phyloP scores from a whole-genome alignment of 345 rosid species.

The Zanthoxylum bungeanum region DNA sequence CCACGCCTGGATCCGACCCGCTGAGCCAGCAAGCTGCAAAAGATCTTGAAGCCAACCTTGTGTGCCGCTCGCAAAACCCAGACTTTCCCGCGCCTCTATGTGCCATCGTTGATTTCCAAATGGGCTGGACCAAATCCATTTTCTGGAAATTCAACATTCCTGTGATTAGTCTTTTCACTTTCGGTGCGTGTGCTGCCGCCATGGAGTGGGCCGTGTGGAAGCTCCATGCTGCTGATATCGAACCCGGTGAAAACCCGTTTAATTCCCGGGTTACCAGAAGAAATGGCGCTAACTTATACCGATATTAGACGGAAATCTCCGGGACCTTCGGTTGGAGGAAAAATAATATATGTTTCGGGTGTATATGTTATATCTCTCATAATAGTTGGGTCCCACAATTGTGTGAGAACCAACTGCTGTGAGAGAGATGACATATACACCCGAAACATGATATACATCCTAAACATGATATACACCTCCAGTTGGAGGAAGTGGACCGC shows the following conservation, averaged over 20 bases:
- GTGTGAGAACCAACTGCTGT: too few species aligned
- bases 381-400: too few species aligned
- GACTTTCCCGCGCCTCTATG: conserved; percentile 25
- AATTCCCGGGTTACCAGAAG: conserved; percentile 32
- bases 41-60: conserved; percentile 25
- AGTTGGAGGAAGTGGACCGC: conserved; percentile 27
- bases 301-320: conserved; percentile 24
- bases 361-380: too few species aligned
- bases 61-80: background rate
- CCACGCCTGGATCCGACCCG: conserved; percentile 1
- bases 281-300: conserved; percentile 23
- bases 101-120: conserved; percentile 40
- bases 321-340: conserved; percentile 4
- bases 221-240: conserved; percentile 8
- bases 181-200: conserved; percentile 32
- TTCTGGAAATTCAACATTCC: conserved; percentile 31
- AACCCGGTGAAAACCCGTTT: conserved; percentile 28
- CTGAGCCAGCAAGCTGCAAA: conserved; percentile 14
- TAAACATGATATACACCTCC: too few species aligned
- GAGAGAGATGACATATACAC: too few species aligned
- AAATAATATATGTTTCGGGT: too few species aligned
- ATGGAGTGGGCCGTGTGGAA: conserved; percentile 31
- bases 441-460: too few species aligned
- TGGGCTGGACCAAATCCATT: conserved; percentile 31
- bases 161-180: conserved; percentile 33